Base-by-base conservation (phyloP, 306 rosid species). In the Prunus davidiana region DNA sequence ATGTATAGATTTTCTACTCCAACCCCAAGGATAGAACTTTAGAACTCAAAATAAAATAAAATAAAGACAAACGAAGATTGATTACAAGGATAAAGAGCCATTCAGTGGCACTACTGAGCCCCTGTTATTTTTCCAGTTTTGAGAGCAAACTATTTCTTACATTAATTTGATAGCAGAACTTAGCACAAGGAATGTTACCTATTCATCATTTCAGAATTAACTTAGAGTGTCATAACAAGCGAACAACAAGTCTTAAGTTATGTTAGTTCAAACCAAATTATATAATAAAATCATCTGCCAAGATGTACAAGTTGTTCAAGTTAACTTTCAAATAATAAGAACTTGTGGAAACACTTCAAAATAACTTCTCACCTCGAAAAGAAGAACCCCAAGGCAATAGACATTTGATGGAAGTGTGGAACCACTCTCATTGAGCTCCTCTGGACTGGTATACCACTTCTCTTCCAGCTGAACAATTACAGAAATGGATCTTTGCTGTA, bases 401-500 rank as follows among this genome's bases (percentile, higher is more conserved):
- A 91, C 81, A 81, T 89, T 89, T 66, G 94, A 89, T 43, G 91
- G 65, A 64, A 78, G 81, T 5, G 89, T 78, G 72, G 79, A 89
- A 67, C 60, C 49, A 78, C 82, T 82, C 28, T 62, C 82, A 41
- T 76, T 63, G 72, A 86, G 76, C 79, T 74, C 77, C 80, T 86
- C 96, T 34, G 92, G 90, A 84, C 93, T 76, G 41, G 80, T 74
- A 86, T 89, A 91, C 93, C 92, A 91, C 72, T 73, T 83, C 82
- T 86, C 81, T 74, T 91, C 92, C 75, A 88, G 74, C 74, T 82
- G 87, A 47, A 14, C 16, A 63, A 45, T 68, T 63, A 15, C 51
- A 67, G 85, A 15, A 71, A 63, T 51, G 65, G 75, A 68, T 38
- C 51, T 54, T 76, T 83, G 79, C 25, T 75, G 78, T 46, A 58